Percentiles rank a stretch among this genome's conserved stretches.
Conservation (phyloP, 2,329 filamentous ascomycete species). For the Aspergillus latus region DNA sequence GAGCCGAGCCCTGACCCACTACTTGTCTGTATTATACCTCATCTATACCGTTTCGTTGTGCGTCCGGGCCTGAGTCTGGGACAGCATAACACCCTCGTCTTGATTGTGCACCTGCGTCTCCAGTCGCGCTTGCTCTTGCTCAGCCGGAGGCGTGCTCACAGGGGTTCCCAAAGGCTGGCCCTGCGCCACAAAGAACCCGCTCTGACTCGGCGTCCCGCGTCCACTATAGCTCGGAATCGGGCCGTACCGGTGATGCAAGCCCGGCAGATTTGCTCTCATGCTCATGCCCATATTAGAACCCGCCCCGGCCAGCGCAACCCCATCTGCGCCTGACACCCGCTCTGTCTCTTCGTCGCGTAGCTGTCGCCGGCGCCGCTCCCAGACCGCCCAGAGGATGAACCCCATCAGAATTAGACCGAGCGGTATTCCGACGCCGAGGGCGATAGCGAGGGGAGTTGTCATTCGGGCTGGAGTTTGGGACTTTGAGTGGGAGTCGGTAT, state of each 20-base stretch:
- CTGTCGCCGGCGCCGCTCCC: constrained; percentile 9
- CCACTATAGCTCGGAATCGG: constrained; percentile 4
- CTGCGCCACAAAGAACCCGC: background rate
- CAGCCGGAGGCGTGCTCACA: too few species aligned
- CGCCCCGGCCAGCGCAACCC: background rate
- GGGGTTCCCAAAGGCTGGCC: too few species aligned
- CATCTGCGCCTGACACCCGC: background rate
- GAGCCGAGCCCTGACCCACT: too few species aligned
- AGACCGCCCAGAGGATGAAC: constrained; percentile 6
- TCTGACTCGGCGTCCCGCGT: background rate
- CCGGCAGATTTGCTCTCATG: background rate
- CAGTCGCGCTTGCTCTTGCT: background rate
- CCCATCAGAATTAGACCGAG: constrained; percentile 9
- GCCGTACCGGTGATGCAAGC: constrained; percentile 9
- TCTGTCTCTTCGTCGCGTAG: background rate
- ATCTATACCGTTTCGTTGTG: too few species aligned
- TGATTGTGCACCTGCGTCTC: background rate
- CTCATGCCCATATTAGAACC: too few species aligned
- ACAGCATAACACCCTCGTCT: too few species aligned
- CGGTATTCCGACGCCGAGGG: constrained; percentile 12
- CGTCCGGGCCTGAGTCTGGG: too few species aligned
- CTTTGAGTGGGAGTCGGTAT: background rate
- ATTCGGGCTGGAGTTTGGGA: background rate
- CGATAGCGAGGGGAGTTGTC: constrained; percentile 11
- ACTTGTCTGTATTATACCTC: too few species aligned